These are phyloP conservation scores for Pseudogymnoascus sp. DNA, from an alignment of 2,329 filamentous ascomycete species.

Conservation along the genomic window DNA sequence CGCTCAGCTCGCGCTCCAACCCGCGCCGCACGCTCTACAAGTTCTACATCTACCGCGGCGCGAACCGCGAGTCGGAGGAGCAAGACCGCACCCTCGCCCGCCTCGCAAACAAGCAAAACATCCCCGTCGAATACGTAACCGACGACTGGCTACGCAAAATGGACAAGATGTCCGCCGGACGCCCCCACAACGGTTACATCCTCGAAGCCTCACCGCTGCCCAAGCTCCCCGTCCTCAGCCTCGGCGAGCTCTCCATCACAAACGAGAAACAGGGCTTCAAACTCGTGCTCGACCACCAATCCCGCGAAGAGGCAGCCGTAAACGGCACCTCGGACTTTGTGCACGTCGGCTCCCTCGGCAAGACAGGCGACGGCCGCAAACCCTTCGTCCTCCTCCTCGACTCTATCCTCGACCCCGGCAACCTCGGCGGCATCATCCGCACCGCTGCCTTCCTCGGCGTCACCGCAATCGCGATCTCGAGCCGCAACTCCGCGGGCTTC, in stretches of 20 bases:
- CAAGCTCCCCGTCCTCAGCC: slow-evolving; percentile 53
- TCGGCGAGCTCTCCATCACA: slow-evolving; percentile 32
- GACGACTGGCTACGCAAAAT: slow-evolving; percentile 59
- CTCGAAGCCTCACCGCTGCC: slow-evolving; percentile 82
- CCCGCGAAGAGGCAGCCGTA: slow-evolving; percentile 61
- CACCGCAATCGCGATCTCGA: slow-evolving; percentile 71
- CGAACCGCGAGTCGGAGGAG: slow-evolving; percentile 42
- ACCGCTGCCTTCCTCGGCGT: slow-evolving; percentile 87
- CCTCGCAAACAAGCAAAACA: slow-evolving; percentile 39
- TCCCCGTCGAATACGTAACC: slow-evolving; percentile 50
- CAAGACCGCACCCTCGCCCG: slow-evolving; percentile 37
- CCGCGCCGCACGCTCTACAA: slow-evolving; percentile 69
- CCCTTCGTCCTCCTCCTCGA: slow-evolving; percentile 70
- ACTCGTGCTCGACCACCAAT: slow-evolving; percentile 57
- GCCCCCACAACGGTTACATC: slow-evolving; percentile 85
- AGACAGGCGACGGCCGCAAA: slow-evolving; percentile 36
- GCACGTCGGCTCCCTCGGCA: slow-evolving; percentile 15
- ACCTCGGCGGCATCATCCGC: slow-evolving; percentile 81
- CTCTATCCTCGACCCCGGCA: slow-evolving; percentile 75
- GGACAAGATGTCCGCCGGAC: slow-evolving; percentile 72
- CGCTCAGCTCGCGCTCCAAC: slow-evolving; percentile 48
- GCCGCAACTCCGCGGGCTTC: slow-evolving; percentile 63
- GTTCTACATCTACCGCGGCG: slow-evolving; percentile 65
- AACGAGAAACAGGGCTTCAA: slow-evolving; percentile 41
- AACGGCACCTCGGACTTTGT: slow-evolving; percentile 59